Evolutionary conservation across 148 eudicot genomes (phyloP), one percentile per base, ranked within the genome.

Genomic region (Pharnaceum exiguum): DNA sequence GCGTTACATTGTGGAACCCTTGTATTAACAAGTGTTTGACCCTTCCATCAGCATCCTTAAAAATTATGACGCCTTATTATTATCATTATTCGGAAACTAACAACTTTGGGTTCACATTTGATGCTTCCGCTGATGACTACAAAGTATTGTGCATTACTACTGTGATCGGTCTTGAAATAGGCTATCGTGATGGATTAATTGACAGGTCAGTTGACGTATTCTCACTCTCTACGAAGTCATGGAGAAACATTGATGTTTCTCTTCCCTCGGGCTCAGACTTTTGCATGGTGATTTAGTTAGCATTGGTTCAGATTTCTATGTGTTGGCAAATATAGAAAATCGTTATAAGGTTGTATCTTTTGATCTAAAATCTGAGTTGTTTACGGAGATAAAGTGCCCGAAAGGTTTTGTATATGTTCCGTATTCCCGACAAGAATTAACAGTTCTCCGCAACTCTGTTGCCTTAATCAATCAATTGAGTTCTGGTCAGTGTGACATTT

Each of bases 1-100:
- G 31, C 2, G 38, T 75, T 6, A 23, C 66, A 15, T 30, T 75
- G 13, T 75, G 79, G 79, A 75, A 71, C 46, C 79, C 79, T 5
- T 60, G 55, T 3, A 33, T 67, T 25, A 62, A 55, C 45, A 75
- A 57, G 43, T 56, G 36, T 4, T 46, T 71, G 12, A 24, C 38
- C 24, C 46, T 75, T 16, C 72, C n/a, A n/a, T n/a, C n/a, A n/a
- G n/a, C n/a, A n/a, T n/a, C n/a, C n/a, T n/a, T n/a, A n/a, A n/a
- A n/a, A n/a, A n/a, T n/a, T n/a, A n/a, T n/a, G n/a, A n/a, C n/a
- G n/a, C n/a, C n/a, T n/a, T n/a, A n/a, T n/a, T n/a, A 65, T 1
- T 23, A 25, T 29, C 69, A 65, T 49, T 3, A 40, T 15, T 17
- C 66, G 3, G 8, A 31, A 0, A 7, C 19, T 42, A 31, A 8